A percentile compares a stretch with the other conserved stretches of the same genome.
Conservation (phyloP, 495 filamentous ascomycete genomes). For the Hypoxylon intermedium region DNA sequence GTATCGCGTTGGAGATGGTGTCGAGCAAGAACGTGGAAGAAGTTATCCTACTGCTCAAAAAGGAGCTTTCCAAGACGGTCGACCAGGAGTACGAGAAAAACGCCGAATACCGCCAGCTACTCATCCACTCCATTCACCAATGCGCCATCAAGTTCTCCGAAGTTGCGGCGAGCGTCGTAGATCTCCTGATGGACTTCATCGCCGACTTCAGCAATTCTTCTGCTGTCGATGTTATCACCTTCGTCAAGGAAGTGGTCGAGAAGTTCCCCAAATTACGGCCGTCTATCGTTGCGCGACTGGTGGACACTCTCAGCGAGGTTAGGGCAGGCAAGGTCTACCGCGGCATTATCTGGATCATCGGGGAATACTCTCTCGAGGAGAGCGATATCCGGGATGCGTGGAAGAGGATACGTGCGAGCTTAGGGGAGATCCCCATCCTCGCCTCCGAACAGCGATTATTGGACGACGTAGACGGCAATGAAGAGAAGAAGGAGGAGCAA, state of each 20-base stretch:
- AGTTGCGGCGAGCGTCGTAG: constrained; percentile 95
- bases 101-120: constrained; percentile 91
- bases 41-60: constrained; percentile 93
- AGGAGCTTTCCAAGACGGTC: constrained; percentile 95
- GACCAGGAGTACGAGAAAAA: constrained; percentile 99
- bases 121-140: constrained; percentile 97
- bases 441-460: constrained; percentile 93
- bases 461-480: constrained; percentile 64
- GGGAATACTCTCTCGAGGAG: constrained; percentile 93
- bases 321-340: constrained; percentile 97
- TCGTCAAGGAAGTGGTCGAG: constrained; percentile 99
- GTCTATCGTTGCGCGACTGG: constrained; percentile 85
- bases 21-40: constrained; percentile 99
- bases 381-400: constrained; percentile 95
- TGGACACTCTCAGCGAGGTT: constrained; percentile 90
- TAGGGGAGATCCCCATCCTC: constrained; percentile 97
- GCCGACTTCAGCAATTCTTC: constrained; percentile 97
- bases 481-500: constrained; percentile 71
- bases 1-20: constrained; percentile 95
- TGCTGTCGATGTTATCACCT: constrained; percentile 96
- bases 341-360: constrained; percentile 95
- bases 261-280: constrained; percentile 91
- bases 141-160: constrained; percentile 99
- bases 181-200: constrained; percentile 99
- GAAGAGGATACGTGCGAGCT: constrained; percentile 91